These are phyloP conservation scores for Aspergillus fijiensis DNA, from an alignment of 2,329 filamentous ascomycete genomes.

Conservation along the genomic window DNA sequence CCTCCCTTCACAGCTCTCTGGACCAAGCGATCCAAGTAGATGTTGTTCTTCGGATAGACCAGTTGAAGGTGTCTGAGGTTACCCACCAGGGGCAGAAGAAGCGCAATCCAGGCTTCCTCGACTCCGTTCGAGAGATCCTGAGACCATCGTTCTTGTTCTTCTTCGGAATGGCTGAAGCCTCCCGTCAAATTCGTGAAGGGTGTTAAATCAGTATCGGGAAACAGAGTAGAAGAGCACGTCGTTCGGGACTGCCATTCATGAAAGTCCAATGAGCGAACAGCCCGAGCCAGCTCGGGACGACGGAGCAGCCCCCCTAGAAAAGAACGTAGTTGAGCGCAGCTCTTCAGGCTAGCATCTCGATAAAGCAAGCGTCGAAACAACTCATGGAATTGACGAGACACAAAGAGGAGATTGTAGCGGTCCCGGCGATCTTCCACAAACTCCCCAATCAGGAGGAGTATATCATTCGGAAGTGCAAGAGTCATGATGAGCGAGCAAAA, in stretches of 20 bases:
- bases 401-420: conserved; percentile 28
- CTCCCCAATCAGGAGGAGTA: conserved; percentile 32
- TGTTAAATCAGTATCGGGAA: conserved; percentile 9
- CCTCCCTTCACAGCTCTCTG: conserved; percentile 21
- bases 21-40: conserved; percentile 24
- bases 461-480: conserved; percentile 27
- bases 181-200: conserved; percentile 11
- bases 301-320: conserved; percentile 23
- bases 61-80: conserved; percentile 25
- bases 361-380: conserved; percentile 30
- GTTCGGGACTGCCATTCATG: conserved; percentile 20
- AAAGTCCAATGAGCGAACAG: conserved; percentile 25
- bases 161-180: conserved; percentile 17
- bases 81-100: conserved; percentile 25
- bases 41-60: conserved; percentile 20
- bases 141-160: conserved; percentile 25
- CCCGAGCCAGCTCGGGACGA: conserved; percentile 24
- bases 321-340: conserved; percentile 19
- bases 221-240: neutral
- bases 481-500: conserved; percentile 22
- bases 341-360: conserved; percentile 18
- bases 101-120: conserved; percentile 30
- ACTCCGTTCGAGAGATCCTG: conserved; percentile 22
- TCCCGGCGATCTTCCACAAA: conserved; percentile 26
- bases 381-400: conserved; percentile 27